Conservation (phyloP, 345 rosid genomes). For the Zanthoxylum bungeanum region DNA sequence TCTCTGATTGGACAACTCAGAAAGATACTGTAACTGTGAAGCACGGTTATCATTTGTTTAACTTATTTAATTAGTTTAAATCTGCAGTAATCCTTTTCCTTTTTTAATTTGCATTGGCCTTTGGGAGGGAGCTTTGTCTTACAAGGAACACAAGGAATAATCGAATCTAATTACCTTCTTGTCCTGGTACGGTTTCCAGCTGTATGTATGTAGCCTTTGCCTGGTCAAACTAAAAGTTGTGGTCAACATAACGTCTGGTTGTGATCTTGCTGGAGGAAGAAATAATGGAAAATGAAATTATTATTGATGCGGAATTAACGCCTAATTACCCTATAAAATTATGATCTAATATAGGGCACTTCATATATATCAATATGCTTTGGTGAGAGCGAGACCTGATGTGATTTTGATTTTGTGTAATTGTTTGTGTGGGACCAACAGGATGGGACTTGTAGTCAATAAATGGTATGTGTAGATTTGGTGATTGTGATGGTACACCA, state of each 20-base stretch:
- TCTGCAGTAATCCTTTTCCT: constrained; percentile 27
- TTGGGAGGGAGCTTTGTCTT: too few relatives aligned
- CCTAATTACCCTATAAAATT: constrained; percentile 7
- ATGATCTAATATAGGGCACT: neutral
- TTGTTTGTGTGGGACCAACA: constrained; percentile 8
- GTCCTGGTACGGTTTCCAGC: constrained; percentile 53
- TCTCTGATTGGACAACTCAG: constrained; percentile 19
- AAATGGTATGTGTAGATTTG: constrained; percentile 14
- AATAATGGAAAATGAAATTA: too few relatives aligned
- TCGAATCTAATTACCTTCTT: constrained; percentile 56
- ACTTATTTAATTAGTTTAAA: constrained; percentile 13
- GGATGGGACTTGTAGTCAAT: constrained; percentile 20
- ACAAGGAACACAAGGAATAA: constrained; percentile 49
- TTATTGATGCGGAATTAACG: constrained; percentile 31
- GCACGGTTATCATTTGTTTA: constrained; percentile 9
- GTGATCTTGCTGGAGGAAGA: constrained; percentile 40
- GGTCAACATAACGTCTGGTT: constrained; percentile 30
- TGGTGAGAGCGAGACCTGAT: neutral
- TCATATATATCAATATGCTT: too few relatives aligned
- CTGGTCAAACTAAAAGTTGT: too few relatives aligned
- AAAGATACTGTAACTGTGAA: neutral
- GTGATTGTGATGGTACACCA: constrained; percentile 38
- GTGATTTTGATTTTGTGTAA: constrained; percentile 9
- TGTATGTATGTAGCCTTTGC: constrained; percentile 30
- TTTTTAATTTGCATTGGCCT: constrained; percentile 14